A percentile compares a stretch with the other conserved stretches of the same genome.
Evolutionary conservation across 2,329 filamentous ascomycete species (phyloP).

Genomic region (Coniochaeta hoffmannii): DNA sequence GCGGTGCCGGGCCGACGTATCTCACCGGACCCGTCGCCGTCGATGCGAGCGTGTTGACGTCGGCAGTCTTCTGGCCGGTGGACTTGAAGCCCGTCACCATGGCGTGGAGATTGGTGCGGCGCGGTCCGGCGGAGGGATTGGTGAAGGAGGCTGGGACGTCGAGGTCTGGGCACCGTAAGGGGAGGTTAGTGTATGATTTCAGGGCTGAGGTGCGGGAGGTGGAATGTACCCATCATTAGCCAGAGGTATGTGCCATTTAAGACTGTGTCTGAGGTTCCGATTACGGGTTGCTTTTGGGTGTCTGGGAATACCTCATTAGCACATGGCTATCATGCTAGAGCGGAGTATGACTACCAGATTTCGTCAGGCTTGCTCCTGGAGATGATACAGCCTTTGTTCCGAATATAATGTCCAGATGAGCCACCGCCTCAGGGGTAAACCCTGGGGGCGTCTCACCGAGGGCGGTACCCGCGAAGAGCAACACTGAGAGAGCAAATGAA

Average conservation of each 20-base stretch:
- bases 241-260: constrained; percentile 17
- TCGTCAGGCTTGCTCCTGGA: constrained; percentile 14
- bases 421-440: constrained; percentile 13
- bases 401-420: constrained; percentile 15
- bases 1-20: constrained; percentile 23
- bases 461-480: constrained; percentile 8
- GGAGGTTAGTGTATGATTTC: constrained; percentile 14
- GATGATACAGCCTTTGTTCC: constrained; percentile 15
- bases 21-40: constrained; percentile 13
- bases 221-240: constrained; percentile 16
- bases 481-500: neutral
- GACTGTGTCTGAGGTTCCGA: constrained; percentile 14
- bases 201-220: constrained; percentile 6
- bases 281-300: constrained; percentile 15
- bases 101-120: constrained; percentile 17
- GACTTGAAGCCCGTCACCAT: constrained; percentile 18
- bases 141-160: constrained; percentile 14
- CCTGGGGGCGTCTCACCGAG: constrained; percentile 16
- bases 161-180: neutral
- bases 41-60: constrained; percentile 11
- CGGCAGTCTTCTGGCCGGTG: constrained; percentile 4
- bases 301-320: constrained; percentile 8
- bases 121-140: constrained; percentile 13
- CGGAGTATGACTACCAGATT: constrained; percentile 9
- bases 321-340: neutral